Base-by-base conservation (phyloP, 2,329 filamentous ascomycete genomes). In the Fusarium annulatum region DNA sequence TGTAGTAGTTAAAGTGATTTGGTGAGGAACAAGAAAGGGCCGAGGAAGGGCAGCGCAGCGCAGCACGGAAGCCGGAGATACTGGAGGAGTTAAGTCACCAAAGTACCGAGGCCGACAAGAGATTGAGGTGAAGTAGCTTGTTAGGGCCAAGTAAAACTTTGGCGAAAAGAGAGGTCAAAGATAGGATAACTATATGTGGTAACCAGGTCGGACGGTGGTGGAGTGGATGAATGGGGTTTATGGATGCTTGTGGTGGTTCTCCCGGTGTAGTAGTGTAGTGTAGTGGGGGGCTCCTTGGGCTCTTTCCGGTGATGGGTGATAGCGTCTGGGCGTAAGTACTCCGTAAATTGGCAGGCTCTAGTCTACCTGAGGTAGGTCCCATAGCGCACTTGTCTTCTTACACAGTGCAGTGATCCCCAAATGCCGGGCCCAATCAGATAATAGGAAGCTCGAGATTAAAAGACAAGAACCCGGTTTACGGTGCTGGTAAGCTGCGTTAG, bases 21-120 rank as follows among this genome's bases (percentile, higher is more conserved):
- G 52, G 34, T 42, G 59, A 72, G 60, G 49, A 71, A 74, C 71
- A 67, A 66, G 71, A 66, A 74, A 74, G 71, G 67, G 71, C 71
- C 71, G 71, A 74, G 67, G 57, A 73, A 74, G 67, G 67, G 71
- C 67, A 72, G 68, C 68, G 67, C 68, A 72, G 68, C 57, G 67
- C 68, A 72, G 68, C 57, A 71, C 57, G 71, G 63, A 38, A 43
- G 41, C 71, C 67, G 51, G 71, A 60, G 39, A 53, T 69, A 30
- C 46, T 61, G 38, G 49, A 48, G 55, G n/a, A 64, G 45, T 48
- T 36, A 56, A 41, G 55, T 61, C 64, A 61, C 56, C 33, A 42
- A 42, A 41, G 61, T 52, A 38, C 68, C 67, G 69, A 67, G 64
- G 67, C 55, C 67, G 53, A 49, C 30, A 58, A 49, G 23, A 36